phyloP scores from a whole-genome alignment of 768 basidiomycete genomes.

The Tylopilus vinaceipallidus region DNA sequence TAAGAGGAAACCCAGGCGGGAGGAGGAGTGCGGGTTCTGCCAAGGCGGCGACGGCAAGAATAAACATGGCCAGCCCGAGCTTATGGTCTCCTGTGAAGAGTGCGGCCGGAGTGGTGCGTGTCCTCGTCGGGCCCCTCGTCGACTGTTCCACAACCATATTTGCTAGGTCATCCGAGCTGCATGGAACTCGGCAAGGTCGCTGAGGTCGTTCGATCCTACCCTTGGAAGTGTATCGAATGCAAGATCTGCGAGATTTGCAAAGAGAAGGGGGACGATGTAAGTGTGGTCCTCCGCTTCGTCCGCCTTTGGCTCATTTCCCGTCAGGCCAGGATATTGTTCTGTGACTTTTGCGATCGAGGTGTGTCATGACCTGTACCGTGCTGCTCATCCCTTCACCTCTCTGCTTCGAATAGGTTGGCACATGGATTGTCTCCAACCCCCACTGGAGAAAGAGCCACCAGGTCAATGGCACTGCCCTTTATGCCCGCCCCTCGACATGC shows the following conservation, averaged over 20 bases:
- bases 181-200: slow-evolving; percentile 61
- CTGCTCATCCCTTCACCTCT: slow-evolving; percentile 4
- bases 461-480: slow-evolving; percentile 77
- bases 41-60: slow-evolving; percentile 62
- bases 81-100: slow-evolving; percentile 74
- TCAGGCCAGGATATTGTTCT: slow-evolving; percentile 81
- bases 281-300: slow-evolving; percentile 31
- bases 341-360: slow-evolving; percentile 94
- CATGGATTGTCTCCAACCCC: slow-evolving; percentile 74
- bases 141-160: background rate
- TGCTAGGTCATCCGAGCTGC: slow-evolving; percentile 82
- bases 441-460: slow-evolving; percentile 65
- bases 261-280: slow-evolving; percentile 85
- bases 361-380: slow-evolving; percentile 12
- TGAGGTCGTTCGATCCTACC: slow-evolving; percentile 64
- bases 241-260: slow-evolving; percentile 88
- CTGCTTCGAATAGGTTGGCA: slow-evolving; percentile 64
- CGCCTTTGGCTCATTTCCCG: slow-evolving; percentile 17
- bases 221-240: slow-evolving; percentile 90
- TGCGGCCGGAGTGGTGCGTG: slow-evolving; percentile 81
- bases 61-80: slow-evolving; percentile 54
- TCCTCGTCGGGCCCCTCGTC: background rate
- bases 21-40: slow-evolving; percentile 79
- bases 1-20: slow-evolving; percentile 47
- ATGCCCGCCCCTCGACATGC: slow-evolving; percentile 43